These are phyloP conservation scores for Ramalina intermedia DNA, from an alignment of 495 filamentous ascomycete genomes.

Conservation along the genomic window DNA sequence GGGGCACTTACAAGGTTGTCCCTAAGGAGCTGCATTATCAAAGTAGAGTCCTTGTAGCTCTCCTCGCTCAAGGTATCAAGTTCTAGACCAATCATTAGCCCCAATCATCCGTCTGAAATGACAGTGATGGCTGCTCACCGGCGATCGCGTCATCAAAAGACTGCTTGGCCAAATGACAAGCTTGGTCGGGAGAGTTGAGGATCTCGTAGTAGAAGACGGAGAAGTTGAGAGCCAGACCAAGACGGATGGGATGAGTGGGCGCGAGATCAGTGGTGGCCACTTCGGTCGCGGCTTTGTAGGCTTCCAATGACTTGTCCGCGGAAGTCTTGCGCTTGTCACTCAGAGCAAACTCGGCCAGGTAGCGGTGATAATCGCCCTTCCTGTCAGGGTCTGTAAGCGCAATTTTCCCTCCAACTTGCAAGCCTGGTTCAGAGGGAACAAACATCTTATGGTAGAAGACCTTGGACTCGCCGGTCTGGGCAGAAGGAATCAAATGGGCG, in stretches of 20 bases:
- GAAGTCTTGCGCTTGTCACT: conserved; percentile 97
- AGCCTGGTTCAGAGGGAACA: conserved; percentile 16
- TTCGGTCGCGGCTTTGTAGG: conserved; percentile 96
- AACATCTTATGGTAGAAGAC: conserved; percentile 99
- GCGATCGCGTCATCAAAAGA: conserved; percentile 99
- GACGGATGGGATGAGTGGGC: conserved; percentile 96
- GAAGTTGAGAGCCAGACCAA: conserved; percentile 97
- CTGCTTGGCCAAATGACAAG: conserved; percentile 98
- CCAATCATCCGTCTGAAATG: not conserved
- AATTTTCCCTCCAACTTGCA: not conserved
- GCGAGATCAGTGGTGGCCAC: conserved; percentile 96
- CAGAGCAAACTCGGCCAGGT: conserved; percentile 94
- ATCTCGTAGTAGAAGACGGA: conserved; percentile 99
- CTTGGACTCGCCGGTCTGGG: conserved; percentile 95
- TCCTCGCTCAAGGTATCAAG: conserved; percentile 97
- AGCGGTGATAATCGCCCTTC: conserved; percentile 99
- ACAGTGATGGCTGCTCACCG: conserved; percentile 37
- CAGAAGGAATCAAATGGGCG: conserved; percentile 89
- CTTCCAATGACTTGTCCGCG: conserved; percentile 91
- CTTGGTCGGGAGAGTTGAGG: conserved; percentile 95
- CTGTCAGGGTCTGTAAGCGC: conserved; percentile 28
- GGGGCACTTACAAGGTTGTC: conserved; percentile 77
- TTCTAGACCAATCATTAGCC: conserved; percentile 41
- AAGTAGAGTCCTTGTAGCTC: conserved; percentile 99
- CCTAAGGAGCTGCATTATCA: conserved; percentile 98